These are phyloP conservation scores for Backusella circina DNA, from an alignment of 192 early-diverging fungal species.

Conservation along the genomic window DNA sequence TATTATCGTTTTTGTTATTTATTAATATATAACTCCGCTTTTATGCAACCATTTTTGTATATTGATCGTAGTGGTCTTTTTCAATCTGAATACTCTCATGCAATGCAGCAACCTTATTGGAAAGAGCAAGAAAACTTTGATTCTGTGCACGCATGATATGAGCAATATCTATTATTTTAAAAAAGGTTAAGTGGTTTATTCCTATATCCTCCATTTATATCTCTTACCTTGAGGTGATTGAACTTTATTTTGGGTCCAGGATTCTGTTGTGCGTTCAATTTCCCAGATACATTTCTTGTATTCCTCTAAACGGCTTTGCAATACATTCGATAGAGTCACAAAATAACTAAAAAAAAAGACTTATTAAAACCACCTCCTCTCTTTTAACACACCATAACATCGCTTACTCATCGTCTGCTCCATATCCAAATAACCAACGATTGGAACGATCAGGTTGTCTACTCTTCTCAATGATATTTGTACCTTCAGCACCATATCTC, in stretches of 20 bases:
- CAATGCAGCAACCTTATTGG: constrained; percentile 22
- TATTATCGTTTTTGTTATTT: background rate
- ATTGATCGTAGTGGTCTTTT: constrained; percentile 13
- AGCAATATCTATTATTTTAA: constrained; percentile 17
- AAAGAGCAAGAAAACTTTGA: constrained; percentile 24
- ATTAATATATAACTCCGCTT: background rate
- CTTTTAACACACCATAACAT: background rate
- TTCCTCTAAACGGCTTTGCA: constrained; percentile 24
- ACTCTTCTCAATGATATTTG: constrained; percentile 20
- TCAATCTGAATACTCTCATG: constrained; percentile 20
- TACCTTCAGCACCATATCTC: constrained; percentile 20
- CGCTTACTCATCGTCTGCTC: constrained; percentile 27
- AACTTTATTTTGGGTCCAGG: constrained; percentile 14
- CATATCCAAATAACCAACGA: constrained; percentile 28
- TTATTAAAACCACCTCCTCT: background rate
- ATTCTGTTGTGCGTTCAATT: constrained; percentile 25
- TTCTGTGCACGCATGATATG: constrained; percentile 26
- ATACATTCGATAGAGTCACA: constrained; percentile 10
- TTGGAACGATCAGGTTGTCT: constrained; percentile 14
- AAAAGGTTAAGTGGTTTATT: background rate
- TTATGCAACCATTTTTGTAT: constrained; percentile 8
- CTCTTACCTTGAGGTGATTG: constrained; percentile 23
- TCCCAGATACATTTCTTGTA: constrained; percentile 31
- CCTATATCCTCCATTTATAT: background rate
- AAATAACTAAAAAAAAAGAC: constrained; percentile 19